Percentiles rank a stretch among this genome's conserved stretches.
phyloP scores from a whole-genome alignment of 31 red algal genomes.

The Asparagopsis taxiformis region DNA sequence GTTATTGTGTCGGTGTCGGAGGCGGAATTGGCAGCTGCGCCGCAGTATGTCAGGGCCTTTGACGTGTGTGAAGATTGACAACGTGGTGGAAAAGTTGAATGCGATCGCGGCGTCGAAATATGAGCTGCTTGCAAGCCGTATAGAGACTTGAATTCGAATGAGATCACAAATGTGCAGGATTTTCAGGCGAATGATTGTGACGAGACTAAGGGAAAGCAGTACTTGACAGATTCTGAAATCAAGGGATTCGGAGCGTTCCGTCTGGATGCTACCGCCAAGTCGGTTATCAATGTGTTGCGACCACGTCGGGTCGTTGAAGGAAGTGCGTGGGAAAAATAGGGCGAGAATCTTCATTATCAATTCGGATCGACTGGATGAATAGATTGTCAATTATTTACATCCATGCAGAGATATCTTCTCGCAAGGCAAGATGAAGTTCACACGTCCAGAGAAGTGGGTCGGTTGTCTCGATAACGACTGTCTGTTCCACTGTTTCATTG shows the following conservation, averaged over 20 bases:
- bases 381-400: not conserved
- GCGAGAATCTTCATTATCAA: constrained; percentile 55
- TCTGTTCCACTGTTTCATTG: constrained; percentile 54
- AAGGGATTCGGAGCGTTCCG: constrained; percentile 57
- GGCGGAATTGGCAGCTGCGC: constrained; percentile 49
- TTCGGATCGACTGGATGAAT: not conserved
- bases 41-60: constrained; percentile 66
- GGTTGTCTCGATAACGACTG: constrained; percentile 49
- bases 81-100: constrained; percentile 37
- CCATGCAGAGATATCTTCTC: not conserved
- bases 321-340: constrained; percentile 59
- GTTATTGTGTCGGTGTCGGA: constrained; percentile 40
- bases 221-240: constrained; percentile 64
- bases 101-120: constrained; percentile 46
- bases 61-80: constrained; percentile 34
- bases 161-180: constrained; percentile 31
- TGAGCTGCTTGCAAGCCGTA: constrained; percentile 19
- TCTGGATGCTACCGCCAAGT: constrained; percentile 65
- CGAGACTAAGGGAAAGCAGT: constrained; percentile 35
- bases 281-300: constrained; percentile 58
- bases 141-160: constrained; percentile 18
- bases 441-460: constrained; percentile 71
- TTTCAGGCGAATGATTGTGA: constrained; percentile 47
- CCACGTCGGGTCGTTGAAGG: constrained; percentile 64
- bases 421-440: constrained; percentile 18